Evolutionary conservation across 2,329 filamentous ascomycete genomes (phyloP).

Genomic region (Cryphonectria radicalis): DNA sequence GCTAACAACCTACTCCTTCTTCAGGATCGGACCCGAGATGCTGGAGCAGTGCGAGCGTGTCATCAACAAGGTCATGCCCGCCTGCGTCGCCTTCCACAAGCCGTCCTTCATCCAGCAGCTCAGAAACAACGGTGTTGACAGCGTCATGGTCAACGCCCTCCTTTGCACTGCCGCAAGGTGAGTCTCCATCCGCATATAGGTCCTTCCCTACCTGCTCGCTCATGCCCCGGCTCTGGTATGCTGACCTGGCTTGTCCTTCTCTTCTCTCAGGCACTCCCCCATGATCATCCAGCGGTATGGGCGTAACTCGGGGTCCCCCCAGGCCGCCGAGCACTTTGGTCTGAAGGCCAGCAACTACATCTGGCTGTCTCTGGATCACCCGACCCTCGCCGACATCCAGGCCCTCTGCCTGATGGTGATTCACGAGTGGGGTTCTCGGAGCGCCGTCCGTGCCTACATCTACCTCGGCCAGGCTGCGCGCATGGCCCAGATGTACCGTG

Average conservation of each 20-base stretch:
- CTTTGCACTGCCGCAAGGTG: constrained; percentile 63
- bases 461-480: constrained; percentile 66
- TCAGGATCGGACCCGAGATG: constrained; percentile 59
- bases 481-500: constrained; percentile 67
- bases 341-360: constrained; percentile 60
- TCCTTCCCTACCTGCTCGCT: constrained; percentile 48
- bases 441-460: constrained; percentile 66
- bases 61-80: constrained; percentile 63
- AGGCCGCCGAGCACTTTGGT: constrained; percentile 63
- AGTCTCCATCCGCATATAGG: constrained; percentile 45
- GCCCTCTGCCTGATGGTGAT: constrained; percentile 64
- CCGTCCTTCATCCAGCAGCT: constrained; percentile 65
- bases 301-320: constrained; percentile 50
- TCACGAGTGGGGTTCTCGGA: constrained; percentile 66
- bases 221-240: not conserved
- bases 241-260: not conserved
- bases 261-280: constrained; percentile 54
- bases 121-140: constrained; percentile 59
- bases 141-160: constrained; percentile 61
- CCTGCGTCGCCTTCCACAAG: constrained; percentile 67
- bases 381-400: constrained; percentile 64
- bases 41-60: constrained; percentile 64
- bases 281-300: constrained; percentile 63
- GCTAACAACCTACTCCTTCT: constrained; percentile 16
- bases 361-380: constrained; percentile 63